phyloP scores from a whole-genome alignment of 139 green algal species.

The Haematococcus sp. region DNA sequence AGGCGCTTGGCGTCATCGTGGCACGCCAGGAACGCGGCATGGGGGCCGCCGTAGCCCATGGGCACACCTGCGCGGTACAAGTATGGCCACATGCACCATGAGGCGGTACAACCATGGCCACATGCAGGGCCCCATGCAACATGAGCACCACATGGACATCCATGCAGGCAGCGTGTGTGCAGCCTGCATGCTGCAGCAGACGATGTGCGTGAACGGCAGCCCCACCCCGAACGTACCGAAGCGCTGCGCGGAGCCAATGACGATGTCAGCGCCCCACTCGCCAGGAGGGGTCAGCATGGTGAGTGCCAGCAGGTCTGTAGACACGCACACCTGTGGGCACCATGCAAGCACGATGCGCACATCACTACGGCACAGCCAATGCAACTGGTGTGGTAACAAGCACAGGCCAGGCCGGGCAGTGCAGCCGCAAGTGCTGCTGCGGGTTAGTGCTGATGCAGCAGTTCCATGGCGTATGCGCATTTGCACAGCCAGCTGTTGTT shows the following conservation, averaged over 20 bases:
- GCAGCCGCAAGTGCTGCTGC: too few relatives aligned
- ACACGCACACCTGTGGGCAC: conserved; percentile 58
- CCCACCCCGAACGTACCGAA: conserved; percentile 75
- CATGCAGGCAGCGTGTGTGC: too few relatives aligned
- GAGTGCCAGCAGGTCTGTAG: conserved; percentile 96
- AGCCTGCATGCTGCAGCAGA: too few relatives aligned
- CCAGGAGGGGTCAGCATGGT: conserved; percentile 91
- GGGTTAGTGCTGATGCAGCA: too few relatives aligned
- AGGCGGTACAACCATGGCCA: too few relatives aligned
- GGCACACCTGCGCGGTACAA: background rate
- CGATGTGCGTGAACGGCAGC: too few relatives aligned
- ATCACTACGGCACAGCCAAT: too few relatives aligned
- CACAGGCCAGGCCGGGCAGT: too few relatives aligned
- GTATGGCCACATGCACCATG: too few relatives aligned
- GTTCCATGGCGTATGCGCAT: background rate
- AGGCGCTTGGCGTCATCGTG: conserved; percentile 89
- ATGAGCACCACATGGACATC: background rate
- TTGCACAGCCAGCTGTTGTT: too few relatives aligned
- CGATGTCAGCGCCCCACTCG: conserved; percentile 98
- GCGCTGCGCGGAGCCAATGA: conserved; percentile 91
- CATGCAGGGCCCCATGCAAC: too few relatives aligned
- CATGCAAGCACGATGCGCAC: background rate
- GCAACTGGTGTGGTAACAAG: too few relatives aligned
- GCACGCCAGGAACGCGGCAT: conserved; percentile 97
- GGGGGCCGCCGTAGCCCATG: conserved; percentile 95